These are phyloP conservation scores for Chenopodium berlandieri DNA, from an alignment of 148 eudicot species.

Conservation along the genomic window DNA sequence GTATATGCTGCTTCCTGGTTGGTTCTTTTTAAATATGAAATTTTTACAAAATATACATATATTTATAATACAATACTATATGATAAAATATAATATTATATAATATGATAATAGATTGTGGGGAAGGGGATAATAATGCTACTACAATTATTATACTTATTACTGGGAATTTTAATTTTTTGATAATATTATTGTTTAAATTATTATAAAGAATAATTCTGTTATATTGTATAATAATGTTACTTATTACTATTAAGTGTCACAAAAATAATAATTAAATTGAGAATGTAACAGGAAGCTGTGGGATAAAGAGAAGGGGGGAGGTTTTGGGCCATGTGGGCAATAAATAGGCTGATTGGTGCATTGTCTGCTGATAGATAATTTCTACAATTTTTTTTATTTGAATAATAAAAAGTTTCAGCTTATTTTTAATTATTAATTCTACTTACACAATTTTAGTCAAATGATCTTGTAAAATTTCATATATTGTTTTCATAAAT, in stretches of 20 bases:
- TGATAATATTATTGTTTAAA: not conserved
- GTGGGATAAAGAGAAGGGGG: not conserved
- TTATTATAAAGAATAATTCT: not conserved
- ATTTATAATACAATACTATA: not conserved
- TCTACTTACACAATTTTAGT: not conserved
- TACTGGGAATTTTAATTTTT: not conserved
- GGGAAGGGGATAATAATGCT: conserved; percentile 13
- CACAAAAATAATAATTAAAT: not conserved
- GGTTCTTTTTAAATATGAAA: conserved; percentile 13
- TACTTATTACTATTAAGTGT: not conserved
- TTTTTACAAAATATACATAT: not conserved
- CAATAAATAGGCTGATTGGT: conserved; percentile 30
- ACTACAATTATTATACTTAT: conserved; percentile 8
- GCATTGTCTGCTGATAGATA: conserved; percentile 26
- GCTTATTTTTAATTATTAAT: not conserved
- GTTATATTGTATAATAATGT: conserved; percentile 8
- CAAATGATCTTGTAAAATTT: not conserved
- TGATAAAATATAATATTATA: not conserved
- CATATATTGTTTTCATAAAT: too few species aligned
- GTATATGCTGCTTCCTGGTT: conserved; percentile 27
- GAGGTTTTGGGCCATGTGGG: conserved; percentile 27
- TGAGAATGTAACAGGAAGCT: conserved; percentile 11
- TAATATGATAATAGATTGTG: conserved; percentile 10
- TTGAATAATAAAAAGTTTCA: not conserved
- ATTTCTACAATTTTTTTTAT: not conserved